Evolutionary conservation across 257 asterid genomes (phyloP).

Genomic region (Haberlea rhodopensis): DNA sequence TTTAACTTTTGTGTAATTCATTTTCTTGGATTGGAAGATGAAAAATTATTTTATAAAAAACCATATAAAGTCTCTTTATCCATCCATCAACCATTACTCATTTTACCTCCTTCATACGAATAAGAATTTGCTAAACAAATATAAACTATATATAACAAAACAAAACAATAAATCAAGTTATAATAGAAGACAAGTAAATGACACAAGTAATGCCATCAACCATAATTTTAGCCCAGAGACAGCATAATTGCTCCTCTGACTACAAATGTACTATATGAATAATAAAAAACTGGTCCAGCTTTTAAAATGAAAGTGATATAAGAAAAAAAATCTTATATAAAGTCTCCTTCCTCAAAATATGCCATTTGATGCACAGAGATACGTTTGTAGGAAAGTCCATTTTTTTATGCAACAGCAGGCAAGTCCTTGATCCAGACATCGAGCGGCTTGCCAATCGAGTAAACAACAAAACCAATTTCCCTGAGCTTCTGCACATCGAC

Average conservation of each 20-base stretch:
- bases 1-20: too few species aligned
- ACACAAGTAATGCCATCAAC: too few species aligned
- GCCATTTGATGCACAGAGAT: neutral
- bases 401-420: conserved; percentile 20
- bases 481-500: conserved; percentile 12
- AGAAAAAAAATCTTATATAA: neutral
- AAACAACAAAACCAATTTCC: conserved; percentile 15
- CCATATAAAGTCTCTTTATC: too few species aligned
- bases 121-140: too few species aligned
- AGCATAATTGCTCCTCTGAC: neutral
- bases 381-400: neutral
- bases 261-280: too few species aligned
- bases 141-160: too few species aligned
- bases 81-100: too few species aligned
- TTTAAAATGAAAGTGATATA: neutral
- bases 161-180: too few species aligned
- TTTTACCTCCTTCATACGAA: too few species aligned
- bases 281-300: neutral
- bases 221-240: neutral
- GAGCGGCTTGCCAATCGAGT: conserved; percentile 17
- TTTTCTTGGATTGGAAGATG: too few species aligned
- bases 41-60: too few species aligned
- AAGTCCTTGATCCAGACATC: conserved; percentile 17
- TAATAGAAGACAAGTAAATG: too few species aligned
- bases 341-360: neutral